phyloP scores from a whole-genome alignment of 257 asterid species.

The Salvia hispanica region DNA sequence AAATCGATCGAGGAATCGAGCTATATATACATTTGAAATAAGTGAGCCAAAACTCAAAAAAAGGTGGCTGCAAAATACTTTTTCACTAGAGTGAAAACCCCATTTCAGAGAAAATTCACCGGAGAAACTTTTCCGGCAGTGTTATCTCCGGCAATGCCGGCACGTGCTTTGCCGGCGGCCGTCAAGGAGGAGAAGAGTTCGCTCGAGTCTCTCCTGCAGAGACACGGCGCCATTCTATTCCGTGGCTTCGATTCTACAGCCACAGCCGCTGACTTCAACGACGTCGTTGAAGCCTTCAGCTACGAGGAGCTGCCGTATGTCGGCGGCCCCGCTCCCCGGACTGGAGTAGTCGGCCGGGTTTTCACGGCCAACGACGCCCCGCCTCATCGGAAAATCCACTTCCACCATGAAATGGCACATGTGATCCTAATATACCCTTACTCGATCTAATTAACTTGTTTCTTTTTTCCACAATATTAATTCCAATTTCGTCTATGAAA shows the following conservation, averaged over 20 bases:
- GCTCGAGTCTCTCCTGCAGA: constrained; percentile 58
- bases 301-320: constrained; percentile 78
- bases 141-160: constrained; percentile 43
- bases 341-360: constrained; percentile 71
- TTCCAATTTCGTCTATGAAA: too few species aligned
- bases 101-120: constrained; percentile 55
- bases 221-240: constrained; percentile 64
- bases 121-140: constrained; percentile 60
- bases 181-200: constrained; percentile 52
- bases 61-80: constrained; percentile 34
- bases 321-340: constrained; percentile 90
- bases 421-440: constrained; percentile 21
- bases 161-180: too few species aligned
- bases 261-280: constrained; percentile 79
- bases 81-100: constrained; percentile 33
- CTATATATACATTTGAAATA: too few species aligned
- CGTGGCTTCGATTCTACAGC: constrained; percentile 56
- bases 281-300: constrained; percentile 78
- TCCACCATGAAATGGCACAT: constrained; percentile 85
- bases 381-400: constrained; percentile 73
- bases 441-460: too few species aligned
- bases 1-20: too few species aligned
- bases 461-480: too few species aligned
- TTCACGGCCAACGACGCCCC: constrained; percentile 87
- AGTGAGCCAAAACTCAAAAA: not conserved